These are phyloP conservation scores for Cyclostephanos tholiformis DNA, from an alignment of 108 stramenopile species.

Conservation along the genomic window DNA sequence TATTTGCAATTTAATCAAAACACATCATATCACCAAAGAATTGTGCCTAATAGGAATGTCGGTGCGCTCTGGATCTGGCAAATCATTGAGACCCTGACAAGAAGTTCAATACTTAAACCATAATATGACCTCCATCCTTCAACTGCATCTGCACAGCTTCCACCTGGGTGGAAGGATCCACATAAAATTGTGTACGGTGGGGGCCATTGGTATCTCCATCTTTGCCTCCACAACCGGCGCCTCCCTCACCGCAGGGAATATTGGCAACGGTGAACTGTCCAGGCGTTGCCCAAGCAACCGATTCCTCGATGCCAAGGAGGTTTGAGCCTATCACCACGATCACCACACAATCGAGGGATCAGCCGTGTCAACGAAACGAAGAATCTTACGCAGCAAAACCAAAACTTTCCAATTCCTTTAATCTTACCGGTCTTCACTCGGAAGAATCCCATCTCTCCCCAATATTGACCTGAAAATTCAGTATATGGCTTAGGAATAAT, in stretches of 20 bases:
- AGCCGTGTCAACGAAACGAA: no score
- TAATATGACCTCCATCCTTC: conserved; percentile 27
- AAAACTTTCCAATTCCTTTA: conserved; percentile 2
- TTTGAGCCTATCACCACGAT: conserved; percentile 52
- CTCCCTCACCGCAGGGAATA: conserved; percentile 76
- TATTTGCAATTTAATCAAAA: no score
- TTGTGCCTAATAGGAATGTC: no score
- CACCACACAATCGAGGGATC: background rate
- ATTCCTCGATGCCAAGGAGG: conserved; percentile 75
- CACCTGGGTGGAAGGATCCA: conserved; percentile 53
- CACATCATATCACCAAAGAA: no score
- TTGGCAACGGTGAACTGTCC: conserved; percentile 67
- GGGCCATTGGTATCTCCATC: conserved; percentile 26
- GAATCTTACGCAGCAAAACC: background rate
- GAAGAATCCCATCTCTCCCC: conserved; percentile 79
- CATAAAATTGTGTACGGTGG: conserved; percentile 41
- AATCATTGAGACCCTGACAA: no score
- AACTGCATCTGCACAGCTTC: conserved; percentile 45
- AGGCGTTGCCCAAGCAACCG: conserved; percentile 83
- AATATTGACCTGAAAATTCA: conserved; percentile 27
- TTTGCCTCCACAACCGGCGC: conserved; percentile 40
- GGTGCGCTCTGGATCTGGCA: no score
- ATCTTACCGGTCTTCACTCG: conserved; percentile 49
- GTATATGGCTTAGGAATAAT: background rate
- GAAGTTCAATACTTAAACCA: no score